Percentiles rank a stretch among this genome's conserved stretches.
Conservation (phyloP, 2,329 filamentous ascomycete genomes). For the Acarospora socialis region DNA sequence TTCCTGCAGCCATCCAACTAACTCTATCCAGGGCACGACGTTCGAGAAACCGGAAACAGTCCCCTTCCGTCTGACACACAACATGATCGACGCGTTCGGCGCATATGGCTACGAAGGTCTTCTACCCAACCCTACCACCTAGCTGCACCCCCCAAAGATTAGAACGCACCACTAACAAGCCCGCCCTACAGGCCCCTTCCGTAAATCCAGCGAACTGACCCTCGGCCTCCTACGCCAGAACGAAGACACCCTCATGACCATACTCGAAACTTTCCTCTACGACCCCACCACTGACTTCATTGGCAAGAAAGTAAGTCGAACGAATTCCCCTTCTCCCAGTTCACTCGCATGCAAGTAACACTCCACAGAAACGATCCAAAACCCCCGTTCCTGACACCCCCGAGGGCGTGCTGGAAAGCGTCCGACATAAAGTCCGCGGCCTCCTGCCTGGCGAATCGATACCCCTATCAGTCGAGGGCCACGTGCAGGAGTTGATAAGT, state of each 20-base stretch:
- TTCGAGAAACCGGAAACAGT: slow-evolving; percentile 91
- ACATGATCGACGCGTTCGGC: slow-evolving; percentile 97
- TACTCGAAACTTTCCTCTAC: slow-evolving; percentile 91
- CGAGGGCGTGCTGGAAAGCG: slow-evolving; percentile 74
- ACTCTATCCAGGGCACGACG: slow-evolving; percentile 48
- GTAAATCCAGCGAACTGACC: slow-evolving; percentile 79
- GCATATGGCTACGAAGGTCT: slow-evolving; percentile 73
- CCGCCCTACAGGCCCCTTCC: slow-evolving; percentile 50
- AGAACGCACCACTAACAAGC: not conserved
- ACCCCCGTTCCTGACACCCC: slow-evolving; percentile 48
- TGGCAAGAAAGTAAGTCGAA: slow-evolving; percentile 44
- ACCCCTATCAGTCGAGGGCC: slow-evolving; percentile 84
- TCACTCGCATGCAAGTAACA: slow-evolving; percentile 19
- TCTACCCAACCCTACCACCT: slow-evolving; percentile 3
- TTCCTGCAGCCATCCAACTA: not conserved
- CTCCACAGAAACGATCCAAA: slow-evolving; percentile 39
- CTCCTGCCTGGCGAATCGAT: slow-evolving; percentile 77
- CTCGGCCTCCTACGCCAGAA: slow-evolving; percentile 73
- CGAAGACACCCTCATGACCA: slow-evolving; percentile 92
- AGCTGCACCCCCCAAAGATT: not conserved
- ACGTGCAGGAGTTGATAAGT: slow-evolving; percentile 88
- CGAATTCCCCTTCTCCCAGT: slow-evolving; percentile 3
- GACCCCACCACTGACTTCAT: slow-evolving; percentile 92
- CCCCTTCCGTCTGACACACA: slow-evolving; percentile 92
- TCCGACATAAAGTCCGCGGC: slow-evolving; percentile 73